Base-by-base conservation (phyloP, 179 eudicot genomes). In the Actinidia chinensis region DNA sequence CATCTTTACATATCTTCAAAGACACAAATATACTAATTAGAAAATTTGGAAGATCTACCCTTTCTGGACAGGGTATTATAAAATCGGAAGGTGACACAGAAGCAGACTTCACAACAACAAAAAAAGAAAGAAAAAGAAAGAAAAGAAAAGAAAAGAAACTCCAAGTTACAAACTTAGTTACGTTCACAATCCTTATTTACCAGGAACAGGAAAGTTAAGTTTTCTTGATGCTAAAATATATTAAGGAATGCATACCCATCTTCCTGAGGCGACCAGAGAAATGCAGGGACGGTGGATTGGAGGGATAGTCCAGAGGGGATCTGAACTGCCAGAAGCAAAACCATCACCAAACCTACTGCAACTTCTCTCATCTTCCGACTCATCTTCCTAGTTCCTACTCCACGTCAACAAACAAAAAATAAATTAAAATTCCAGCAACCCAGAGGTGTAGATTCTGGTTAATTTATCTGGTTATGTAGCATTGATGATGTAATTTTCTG, bases 231-330 rank as follows among this genome's bases (percentile, higher is more conserved):
- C 18, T 6, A 36, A 36, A 36, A 36, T 36, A 36, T 36, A 3
- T 36, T n/a, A 50, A 14, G 3, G 4, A 36, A 68, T 51, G 44
- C 85, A 55, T 82, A 87, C 89, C 82, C 79, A 69, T 84, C 83
- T 68, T 69, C 61, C 59, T 82, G 87, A 40, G 86, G 74, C 54
- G 89, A 84, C 89, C 89, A 87, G 74, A 87, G 86, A 80, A 86
- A 81, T 10, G 89, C 87, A 82, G 89, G 89, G 66, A 81, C 83
- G 1, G 86, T 87, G 68, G 80, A 71, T 22, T 78, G 82, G 20
- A 68, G 70, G 58, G 76, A 65, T 61, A 83, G 59, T 82, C 81
- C 85, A 1, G 60, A 80, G 17, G 82, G 79, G 46, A 84, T 22
- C 75, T 79, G 87, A 55, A 76, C 69, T 8, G 77, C 52, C 36